Percentiles rank a stretch among this genome's conserved stretches.
phyloP scores from a whole-genome alignment of 2,329 filamentous ascomycete species.

The Fusarium guadeloupense region DNA sequence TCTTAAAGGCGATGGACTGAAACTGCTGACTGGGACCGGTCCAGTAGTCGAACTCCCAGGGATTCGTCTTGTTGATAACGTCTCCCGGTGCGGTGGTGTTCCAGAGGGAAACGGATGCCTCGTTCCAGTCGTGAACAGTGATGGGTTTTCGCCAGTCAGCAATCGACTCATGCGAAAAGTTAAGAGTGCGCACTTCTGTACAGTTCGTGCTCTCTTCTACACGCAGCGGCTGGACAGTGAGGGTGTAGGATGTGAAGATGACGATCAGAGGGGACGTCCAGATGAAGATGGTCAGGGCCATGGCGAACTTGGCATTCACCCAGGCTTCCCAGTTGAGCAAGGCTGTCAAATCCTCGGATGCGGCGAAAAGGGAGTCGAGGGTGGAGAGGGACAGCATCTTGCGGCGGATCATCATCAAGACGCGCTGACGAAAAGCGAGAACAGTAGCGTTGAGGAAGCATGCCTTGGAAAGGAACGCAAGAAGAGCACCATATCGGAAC shows the following conservation, averaged over 20 bases:
- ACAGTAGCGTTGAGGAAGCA: slow-evolving; percentile 40
- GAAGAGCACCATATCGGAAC: slow-evolving; percentile 35
- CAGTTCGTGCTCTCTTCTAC: slow-evolving; percentile 26
- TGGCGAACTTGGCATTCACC: slow-evolving; percentile 39
- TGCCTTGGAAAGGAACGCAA: slow-evolving; percentile 41
- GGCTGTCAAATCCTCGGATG: slow-evolving; percentile 38
- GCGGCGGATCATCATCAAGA: slow-evolving; percentile 42
- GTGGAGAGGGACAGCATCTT: slow-evolving; percentile 40
- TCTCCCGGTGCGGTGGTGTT: slow-evolving; percentile 23
- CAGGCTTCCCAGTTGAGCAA: slow-evolving; percentile 40
- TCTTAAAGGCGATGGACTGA: slow-evolving; percentile 26
- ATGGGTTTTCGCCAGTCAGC: slow-evolving; percentile 28
- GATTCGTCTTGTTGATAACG: neutral
- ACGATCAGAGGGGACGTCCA: slow-evolving; percentile 42
- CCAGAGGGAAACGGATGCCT: slow-evolving; percentile 33
- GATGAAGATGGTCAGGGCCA: slow-evolving; percentile 40
- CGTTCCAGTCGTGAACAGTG: slow-evolving; percentile 14
- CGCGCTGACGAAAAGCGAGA: slow-evolving; percentile 39
- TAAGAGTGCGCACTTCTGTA: slow-evolving; percentile 38
- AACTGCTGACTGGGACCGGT: slow-evolving; percentile 31
- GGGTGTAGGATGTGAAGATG: slow-evolving; percentile 41
- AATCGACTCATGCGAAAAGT: slow-evolving; percentile 35
- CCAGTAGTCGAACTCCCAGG: slow-evolving; percentile 39
- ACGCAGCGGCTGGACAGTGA: slow-evolving; percentile 25
- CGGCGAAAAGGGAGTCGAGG: slow-evolving; percentile 41